Evolutionary conservation across 192 early-diverging fungal species (phyloP), one percentile per base, ranked within the genome.

Genomic region (Mortierella claussenii): DNA sequence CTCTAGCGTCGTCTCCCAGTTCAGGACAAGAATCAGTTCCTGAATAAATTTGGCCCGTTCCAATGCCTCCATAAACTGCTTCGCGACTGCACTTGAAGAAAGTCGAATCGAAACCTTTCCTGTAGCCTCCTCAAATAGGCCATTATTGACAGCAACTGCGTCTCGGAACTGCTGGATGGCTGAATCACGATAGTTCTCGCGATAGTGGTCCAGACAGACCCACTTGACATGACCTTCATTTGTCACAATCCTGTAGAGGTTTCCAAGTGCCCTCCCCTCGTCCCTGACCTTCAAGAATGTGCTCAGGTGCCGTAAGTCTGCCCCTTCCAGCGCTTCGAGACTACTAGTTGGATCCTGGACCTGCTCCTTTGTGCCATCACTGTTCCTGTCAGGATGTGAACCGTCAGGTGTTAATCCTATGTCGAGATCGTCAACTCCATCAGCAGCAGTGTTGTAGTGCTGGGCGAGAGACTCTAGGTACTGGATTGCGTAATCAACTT

Each of bases 261-360:
- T 60, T 4, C 68, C 68, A 0, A 69, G 23, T n/a, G 61, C 68
- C 58, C 32, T 59, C 32, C 49, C 30, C 9, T 69, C 68, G 37
- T 69, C 68, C 36, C 48, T 60, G 44, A 30, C 36, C 33, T 69
- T 69, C 10, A 69, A 36, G 31, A 69, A 69, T 21, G 57, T 45
- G 13, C 56, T 34, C 10, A 69, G 27, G n/a, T 69, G 68, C 1
- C 68, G 57, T 17, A 69, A 42, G 23, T 69, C 68, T 4, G 68
- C 68, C 2, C 68, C 68, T 18, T 69, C 68, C 4, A 69, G 52
- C 12, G 68, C 68, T 18, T 69, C 68, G 28, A 67, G n/a, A 3
- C 37, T 49, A 42, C 17, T n/a, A 20, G 28, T 17, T 12, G 49
- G 20, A 18, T 52, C 43, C 24, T 55, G 45, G 9, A 15, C 30